Conservation (phyloP, 352 stramenopile genomes). For the Lagenidium sp. region DNA sequence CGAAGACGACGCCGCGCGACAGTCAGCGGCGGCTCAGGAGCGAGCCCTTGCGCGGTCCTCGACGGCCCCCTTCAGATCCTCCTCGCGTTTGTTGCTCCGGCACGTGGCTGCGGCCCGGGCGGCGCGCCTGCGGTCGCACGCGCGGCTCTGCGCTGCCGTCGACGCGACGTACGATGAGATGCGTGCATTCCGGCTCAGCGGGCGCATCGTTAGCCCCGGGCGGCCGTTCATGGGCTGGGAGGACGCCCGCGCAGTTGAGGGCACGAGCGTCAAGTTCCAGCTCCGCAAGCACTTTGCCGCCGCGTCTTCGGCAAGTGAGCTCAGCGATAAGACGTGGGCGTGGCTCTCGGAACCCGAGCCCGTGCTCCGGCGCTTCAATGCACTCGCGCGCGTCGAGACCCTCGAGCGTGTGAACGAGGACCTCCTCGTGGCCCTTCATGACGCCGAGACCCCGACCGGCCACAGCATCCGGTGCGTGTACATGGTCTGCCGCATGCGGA, state of each 20-base stretch:
- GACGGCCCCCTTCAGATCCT: neutral
- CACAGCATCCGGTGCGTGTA: conserved; percentile 49
- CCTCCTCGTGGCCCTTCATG: conserved; percentile 54
- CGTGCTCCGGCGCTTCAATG: conserved; percentile 45
- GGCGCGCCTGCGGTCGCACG: conserved; percentile 5
- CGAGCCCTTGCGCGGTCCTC: too few relatives aligned
- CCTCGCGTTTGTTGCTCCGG: neutral
- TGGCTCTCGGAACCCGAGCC: conserved; percentile 52
- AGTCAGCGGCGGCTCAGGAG: too few relatives aligned
- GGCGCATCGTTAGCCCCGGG: conserved; percentile 29
- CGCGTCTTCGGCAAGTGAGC: conserved; percentile 21
- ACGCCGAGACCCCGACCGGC: conserved; percentile 28
- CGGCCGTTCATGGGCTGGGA: conserved; percentile 57
- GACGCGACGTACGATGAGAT: conserved; percentile 52
- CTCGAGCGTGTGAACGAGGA: conserved; percentile 68
- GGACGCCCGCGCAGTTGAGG: conserved; percentile 44
- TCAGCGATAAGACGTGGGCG: conserved; percentile 54
- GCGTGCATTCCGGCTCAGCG: conserved; percentile 40
- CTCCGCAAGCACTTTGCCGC: conserved; percentile 44
- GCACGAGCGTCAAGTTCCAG: conserved; percentile 56
- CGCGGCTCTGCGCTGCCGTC: conserved; percentile 16
- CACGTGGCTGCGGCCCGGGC: neutral
- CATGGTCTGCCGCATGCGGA: conserved; percentile 61
- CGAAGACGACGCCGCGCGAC: conserved; percentile 8
- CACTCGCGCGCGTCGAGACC: conserved; percentile 27